Conservation (phyloP, 2,329 filamentous ascomycete genomes). For the Tolypocladium ovalisporum region DNA sequence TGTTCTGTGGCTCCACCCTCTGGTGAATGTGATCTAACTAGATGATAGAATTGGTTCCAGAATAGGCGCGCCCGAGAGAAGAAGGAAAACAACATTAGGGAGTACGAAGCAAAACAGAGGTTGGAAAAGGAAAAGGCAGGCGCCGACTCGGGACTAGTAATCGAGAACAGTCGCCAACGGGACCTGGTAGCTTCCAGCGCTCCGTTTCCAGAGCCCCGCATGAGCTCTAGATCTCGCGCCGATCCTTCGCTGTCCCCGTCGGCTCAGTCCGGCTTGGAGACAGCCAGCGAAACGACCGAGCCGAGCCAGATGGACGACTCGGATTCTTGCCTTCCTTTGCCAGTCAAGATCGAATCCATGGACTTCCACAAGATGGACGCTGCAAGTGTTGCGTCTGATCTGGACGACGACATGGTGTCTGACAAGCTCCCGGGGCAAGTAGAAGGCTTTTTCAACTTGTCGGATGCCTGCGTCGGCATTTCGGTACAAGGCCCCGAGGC, state of each 20-base stretch:
- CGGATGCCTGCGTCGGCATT: constrained; percentile 4
- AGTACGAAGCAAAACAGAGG: constrained; percentile 27
- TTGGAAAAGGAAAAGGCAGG: constrained; percentile 21
- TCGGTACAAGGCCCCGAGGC: constrained; percentile 3
- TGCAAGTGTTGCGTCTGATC: not conserved
- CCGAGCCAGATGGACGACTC: constrained; percentile 14
- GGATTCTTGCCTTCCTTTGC: constrained; percentile 9
- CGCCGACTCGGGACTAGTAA: constrained; percentile 13
- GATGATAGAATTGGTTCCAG: constrained; percentile 56
- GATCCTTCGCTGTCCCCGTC: constrained; percentile 7
- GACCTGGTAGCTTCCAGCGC: constrained; percentile 30
- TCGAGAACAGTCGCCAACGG: constrained; percentile 17
- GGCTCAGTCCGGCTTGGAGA: constrained; percentile 8
- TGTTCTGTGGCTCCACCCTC: constrained; percentile 4
- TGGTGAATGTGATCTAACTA: constrained; percentile 14
- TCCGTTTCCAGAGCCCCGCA: constrained; percentile 22
- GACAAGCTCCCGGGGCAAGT: constrained; percentile 5
- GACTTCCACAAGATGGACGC: not conserved
- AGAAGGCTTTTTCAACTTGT: constrained; percentile 9
- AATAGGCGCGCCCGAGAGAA: constrained; percentile 55
- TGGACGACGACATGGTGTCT: constrained; percentile 4
- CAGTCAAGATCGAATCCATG: not conserved
- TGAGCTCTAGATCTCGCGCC: constrained; percentile 5
- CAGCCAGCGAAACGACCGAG: constrained; percentile 14
- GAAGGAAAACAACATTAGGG: constrained; percentile 45